Evolutionary conservation across 176 grass and related monocot genomes (phyloP).

Genomic region (barley (Hordeum vulgare)): MorexV3_pseudomolecules_assembly NC_058524.1:592152688-592153187

Average conservation of each 20-base stretch:
- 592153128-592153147: constrained; percentile 91
- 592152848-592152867: constrained; percentile 99
- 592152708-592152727: not conserved
- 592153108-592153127: constrained; percentile 97
- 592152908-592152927: constrained; percentile 85
- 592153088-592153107: constrained; percentile 98
- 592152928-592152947: constrained; percentile 98
- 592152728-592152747: not conserved
- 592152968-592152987: not conserved
- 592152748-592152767: not conserved
- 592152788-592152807: not conserved
- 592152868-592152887: constrained; percentile 92
- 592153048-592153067: constrained; percentile 91
- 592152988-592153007: not conserved
- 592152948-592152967: constrained; percentile 8
- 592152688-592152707: constrained; percentile 32
- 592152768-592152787: not conserved
- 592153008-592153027: constrained; percentile 39
- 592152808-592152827: constrained; percentile 45
- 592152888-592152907: constrained; percentile 98
- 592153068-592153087: constrained; percentile 98
- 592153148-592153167: constrained; percentile 91
- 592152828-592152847: constrained; percentile 98
- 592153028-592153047: constrained; percentile 98
- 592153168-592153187: constrained; percentile 87